Evolutionary conservation across 2,329 filamentous ascomycete genomes (phyloP).

Genomic region (Fusarium continuum): DNA sequence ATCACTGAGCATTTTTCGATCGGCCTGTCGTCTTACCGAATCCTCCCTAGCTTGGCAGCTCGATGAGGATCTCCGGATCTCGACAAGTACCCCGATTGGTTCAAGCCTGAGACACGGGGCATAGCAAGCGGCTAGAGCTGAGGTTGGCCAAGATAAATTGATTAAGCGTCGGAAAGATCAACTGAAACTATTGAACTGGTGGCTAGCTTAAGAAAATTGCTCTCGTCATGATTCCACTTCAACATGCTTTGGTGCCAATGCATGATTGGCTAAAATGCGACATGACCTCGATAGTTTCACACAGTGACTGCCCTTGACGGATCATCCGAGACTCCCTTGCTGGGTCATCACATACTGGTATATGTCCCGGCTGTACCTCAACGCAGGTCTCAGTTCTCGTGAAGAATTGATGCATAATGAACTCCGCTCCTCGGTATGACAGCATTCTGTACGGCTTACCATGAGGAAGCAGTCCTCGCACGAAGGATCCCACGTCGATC

Average conservation of each 20-base stretch:
- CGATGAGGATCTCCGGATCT: neutral
- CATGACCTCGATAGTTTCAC: conserved; percentile 16
- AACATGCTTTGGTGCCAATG: fast-evolving
- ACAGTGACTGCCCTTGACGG: fast-evolving
- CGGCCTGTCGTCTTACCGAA: neutral
- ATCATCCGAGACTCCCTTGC: neutral
- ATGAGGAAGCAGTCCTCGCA: neutral
- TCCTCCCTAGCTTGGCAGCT: neutral
- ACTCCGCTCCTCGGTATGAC: neutral
- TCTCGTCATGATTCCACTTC: neutral
- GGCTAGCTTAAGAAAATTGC: neutral
- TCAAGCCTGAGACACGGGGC: conserved; percentile 14
- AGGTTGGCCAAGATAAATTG: neutral
- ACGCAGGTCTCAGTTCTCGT: neutral
- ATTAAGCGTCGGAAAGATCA: neutral
- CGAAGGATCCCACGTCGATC: neutral
- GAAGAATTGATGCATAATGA: neutral
- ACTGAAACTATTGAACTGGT: neutral
- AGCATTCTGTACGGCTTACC: neutral
- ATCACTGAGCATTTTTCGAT: neutral
- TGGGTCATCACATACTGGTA: too few species aligned
- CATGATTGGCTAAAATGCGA: neutral
- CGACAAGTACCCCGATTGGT: neutral
- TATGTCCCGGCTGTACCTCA: neutral
- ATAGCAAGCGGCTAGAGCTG: neutral